Evolutionary conservation across 2,329 filamentous ascomycete genomes (phyloP), one percentile per base, ranked within the genome.

Genomic region (Phialocephala subalpina): DNA sequence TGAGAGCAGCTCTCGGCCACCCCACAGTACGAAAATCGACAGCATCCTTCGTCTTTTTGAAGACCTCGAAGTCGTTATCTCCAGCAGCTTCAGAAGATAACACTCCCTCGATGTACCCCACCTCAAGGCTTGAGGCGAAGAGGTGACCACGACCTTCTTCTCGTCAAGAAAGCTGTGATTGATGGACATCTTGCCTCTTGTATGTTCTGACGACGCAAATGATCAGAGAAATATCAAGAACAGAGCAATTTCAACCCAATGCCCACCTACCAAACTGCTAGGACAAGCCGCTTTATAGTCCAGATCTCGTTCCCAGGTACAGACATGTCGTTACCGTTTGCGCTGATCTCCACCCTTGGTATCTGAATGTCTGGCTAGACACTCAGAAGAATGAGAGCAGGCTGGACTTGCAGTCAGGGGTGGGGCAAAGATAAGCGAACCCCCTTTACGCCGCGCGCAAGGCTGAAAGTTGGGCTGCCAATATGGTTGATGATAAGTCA

Each of bases 21-120:
- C 79, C 76, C n/a, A 83, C 81, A 16, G 79, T 82, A n/a, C 82
- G 78, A 61, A 83, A 83, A 63, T 82, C 77, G 27, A 83, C 80
- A 9, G 75, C 74, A 22, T 80, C 78, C 9, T 78, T 75, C 2
- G 75, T 74, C 18, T 77, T 77, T 67, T 81, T 80, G 71, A 83
- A 84, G 2, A 83, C 78, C 61, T 83, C 81, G 25, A 53, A 53
- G 49, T 53, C 22, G 27, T 53, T 53, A 8, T 53, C 49, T 27
- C 27, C 22, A 12, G 49, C 27, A 7, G 49, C 22, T 29, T 53
- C 49, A 4, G 22, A 7, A 7, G 11, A 7, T 14, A 27, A 14
- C 11, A 27, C 11, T 9, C 49, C 49, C 27, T 9, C 49, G n/a
- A n/a, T n/a, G n/a, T n/a, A n/a, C n/a, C n/a, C n/a, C n/a, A n/a